Evolutionary conservation across 148 eudicot genomes (phyloP).

Genomic region (Chenopodium berlandieri): DNA sequence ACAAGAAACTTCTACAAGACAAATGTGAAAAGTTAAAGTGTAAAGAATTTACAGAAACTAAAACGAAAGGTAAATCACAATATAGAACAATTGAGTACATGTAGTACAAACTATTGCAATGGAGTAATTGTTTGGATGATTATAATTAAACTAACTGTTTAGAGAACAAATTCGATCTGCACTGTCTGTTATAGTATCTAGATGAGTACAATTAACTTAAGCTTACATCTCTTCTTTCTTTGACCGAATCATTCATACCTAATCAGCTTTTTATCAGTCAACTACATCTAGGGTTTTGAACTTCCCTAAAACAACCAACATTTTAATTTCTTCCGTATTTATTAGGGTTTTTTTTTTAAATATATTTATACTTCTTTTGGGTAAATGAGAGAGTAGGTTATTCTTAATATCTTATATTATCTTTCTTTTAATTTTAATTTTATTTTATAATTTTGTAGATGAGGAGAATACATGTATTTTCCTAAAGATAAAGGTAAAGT

Average conservation of each 20-base stretch:
- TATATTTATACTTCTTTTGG: background rate
- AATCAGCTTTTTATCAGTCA: background rate
- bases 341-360: background rate
- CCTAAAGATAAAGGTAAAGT: background rate
- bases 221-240: background rate
- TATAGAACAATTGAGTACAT: too few species aligned
- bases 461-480: background rate
- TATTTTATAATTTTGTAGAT: too few species aligned
- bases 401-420: background rate
- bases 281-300: conserved; percentile 18
- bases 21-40: too few species aligned
- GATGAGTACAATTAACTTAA: background rate
- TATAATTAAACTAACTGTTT: background rate
- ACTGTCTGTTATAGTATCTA: conserved; percentile 1
- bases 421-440: background rate
- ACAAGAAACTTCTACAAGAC: too few species aligned
- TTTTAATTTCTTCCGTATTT: background rate
- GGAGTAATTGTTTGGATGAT: background rate
- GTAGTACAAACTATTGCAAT: background rate
- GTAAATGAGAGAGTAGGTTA: background rate
- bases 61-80: too few species aligned
- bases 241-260: conserved; percentile 19
- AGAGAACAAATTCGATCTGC: conserved; percentile 27
- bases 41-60: too few species aligned
- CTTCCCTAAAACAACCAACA: conserved; percentile 1